A percentile compares a stretch with the other conserved stretches of the same genome.
Conservation (phyloP, 225 moss, liverwort and hornwort species). For the Bryoerythrophyllum caledonicum region DNA sequence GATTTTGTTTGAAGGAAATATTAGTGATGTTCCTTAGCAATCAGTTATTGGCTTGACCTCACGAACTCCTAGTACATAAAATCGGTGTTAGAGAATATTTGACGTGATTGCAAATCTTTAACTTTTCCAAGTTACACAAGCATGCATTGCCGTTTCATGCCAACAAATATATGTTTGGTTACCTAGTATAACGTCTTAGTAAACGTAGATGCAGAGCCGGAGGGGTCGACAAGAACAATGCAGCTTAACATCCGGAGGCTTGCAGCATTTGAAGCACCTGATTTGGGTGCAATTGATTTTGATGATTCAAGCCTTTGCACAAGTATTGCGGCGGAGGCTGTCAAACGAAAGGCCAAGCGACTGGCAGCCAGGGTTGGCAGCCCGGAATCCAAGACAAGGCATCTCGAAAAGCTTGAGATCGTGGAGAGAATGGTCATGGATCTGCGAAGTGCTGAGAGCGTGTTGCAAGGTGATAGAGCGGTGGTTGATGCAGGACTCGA, state of each 20-base stretch:
- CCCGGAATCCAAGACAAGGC: background rate
- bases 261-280: background rate
- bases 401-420: background rate
- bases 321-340: background rate
- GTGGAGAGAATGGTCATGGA: background rate
- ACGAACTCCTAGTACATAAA: no score
- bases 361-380: background rate
- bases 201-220: no score
- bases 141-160: no score
- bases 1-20: no score
- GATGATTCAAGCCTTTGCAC: background rate
- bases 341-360: background rate
- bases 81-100: no score
- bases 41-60: no score
- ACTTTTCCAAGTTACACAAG: no score
- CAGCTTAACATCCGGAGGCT: background rate
- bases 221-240: background rate
- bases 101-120: no score
- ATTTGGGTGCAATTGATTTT: background rate
- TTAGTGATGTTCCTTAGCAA: no score
- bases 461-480: background rate
- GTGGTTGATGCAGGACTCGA: background rate
- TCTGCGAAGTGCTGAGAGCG: background rate
- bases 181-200: no score
- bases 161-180: no score